phyloP scores from a whole-genome alignment of 1,284 basidiomycete genomes.

The Microbotryum saponariae region DNA sequence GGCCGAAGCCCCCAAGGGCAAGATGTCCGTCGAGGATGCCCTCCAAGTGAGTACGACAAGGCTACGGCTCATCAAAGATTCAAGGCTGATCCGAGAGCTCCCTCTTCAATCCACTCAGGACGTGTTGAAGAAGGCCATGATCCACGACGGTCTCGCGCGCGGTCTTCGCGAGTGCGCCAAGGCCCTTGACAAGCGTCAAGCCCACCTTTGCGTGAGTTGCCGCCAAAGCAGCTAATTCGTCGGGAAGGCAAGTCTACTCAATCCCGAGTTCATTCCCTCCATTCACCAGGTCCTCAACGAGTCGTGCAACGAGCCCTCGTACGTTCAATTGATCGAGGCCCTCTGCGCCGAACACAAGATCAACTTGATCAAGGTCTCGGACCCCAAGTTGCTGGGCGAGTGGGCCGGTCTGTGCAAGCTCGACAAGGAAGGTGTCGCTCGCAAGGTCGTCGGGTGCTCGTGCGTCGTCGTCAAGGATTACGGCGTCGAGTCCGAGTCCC shows the following conservation, averaged over 20 bases:
- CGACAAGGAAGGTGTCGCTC: slow-evolving; percentile 95
- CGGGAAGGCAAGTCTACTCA: no score
- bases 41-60: slow-evolving; percentile 60
- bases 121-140: slow-evolving; percentile 91
- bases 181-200: slow-evolving; percentile 96
- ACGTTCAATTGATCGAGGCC: slow-evolving; percentile 99
- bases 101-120: slow-evolving; percentile 48
- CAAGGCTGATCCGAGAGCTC: neutral
- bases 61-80: neutral
- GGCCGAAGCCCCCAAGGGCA: slow-evolving; percentile 76
- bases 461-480: slow-evolving; percentile 99
- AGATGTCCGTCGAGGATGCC: slow-evolving; percentile 94
- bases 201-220: slow-evolving; percentile 66
- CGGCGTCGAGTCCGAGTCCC: slow-evolving; percentile 88
- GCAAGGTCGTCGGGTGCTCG: slow-evolving; percentile 92
- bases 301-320: slow-evolving; percentile 97
- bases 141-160: slow-evolving; percentile 96
- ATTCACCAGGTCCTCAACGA: slow-evolving; percentile 71
- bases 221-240: no score
- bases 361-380: slow-evolving; percentile 91
- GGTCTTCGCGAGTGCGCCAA: slow-evolving; percentile 97
- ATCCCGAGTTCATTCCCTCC: no score
- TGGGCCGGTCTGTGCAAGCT: slow-evolving; percentile 99
- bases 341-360: slow-evolving; percentile 84
- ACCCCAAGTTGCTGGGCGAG: slow-evolving; percentile 93